Base-by-base conservation (phyloP, 2,329 filamentous ascomycete species). In the Aureobasidium pullulans region DNA sequence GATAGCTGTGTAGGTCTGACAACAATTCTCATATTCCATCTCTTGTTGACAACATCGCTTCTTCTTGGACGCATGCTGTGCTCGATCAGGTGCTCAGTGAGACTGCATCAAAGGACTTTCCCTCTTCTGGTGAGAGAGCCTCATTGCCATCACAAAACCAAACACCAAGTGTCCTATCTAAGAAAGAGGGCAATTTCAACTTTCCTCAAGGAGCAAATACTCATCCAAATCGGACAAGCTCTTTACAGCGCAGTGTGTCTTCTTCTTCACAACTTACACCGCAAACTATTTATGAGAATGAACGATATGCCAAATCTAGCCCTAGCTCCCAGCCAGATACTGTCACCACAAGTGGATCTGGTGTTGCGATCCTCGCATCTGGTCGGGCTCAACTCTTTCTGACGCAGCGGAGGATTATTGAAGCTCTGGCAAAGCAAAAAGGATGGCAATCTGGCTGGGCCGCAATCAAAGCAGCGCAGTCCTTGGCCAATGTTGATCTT, bases 371-470 rank as follows among this genome's bases (percentile, higher is more conserved):
- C 58, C 77, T 97, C 28, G 89, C 92, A 37, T 89, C 89, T 46
- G 84, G 85, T 62, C 82, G 93, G 66, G 93, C 90, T 6, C 90
- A 96, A 67, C 79, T 97, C 2, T 87, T 90, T 62, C 77, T 89
- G 59, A 76, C 96, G 42, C 92, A 90, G 8, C 81, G 93, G 59
- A 90, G 89, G 63, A 82, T 94, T 5, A 77, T 97, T 0, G 87
- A 93, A 66, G 81, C 85, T 50, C 75, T 90, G 48, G 92, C 89
- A 2, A 84, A 83, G 67, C 82, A 83, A 61, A 78, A 84, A 23
- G 85, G 84, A 3, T 96, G 91, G 92, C 82, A 78, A 54, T 84
- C 89, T 63, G 89, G 87, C 0, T 95, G 89, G 90, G 77, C 79
- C 7, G 69, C 72, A 11, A 52, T 60, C 28, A 44, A 61, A 10